phyloP scores from a whole-genome alignment of 495 filamentous ascomycete genomes.

The Pyrenula massariospora region DNA sequence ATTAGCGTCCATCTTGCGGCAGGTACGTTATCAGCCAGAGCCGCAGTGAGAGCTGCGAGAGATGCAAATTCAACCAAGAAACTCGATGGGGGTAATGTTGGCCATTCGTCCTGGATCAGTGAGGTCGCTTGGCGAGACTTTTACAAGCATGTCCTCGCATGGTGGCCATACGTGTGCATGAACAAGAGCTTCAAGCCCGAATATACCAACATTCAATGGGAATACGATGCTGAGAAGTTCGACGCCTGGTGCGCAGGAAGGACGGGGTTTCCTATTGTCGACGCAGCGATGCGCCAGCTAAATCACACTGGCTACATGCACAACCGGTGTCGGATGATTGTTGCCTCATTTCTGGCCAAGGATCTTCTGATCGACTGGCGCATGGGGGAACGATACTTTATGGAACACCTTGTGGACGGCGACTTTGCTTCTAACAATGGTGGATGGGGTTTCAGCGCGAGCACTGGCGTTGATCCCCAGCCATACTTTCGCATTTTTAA shows the following conservation, averaged over 20 bases:
- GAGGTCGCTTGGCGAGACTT: constrained; percentile 91
- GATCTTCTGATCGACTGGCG: constrained; percentile 86
- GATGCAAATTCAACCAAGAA: constrained; percentile 55
- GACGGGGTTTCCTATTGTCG: constrained; percentile 80
- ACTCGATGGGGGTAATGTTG: constrained; percentile 55
- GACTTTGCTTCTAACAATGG: constrained; percentile 91
- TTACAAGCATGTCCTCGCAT: constrained; percentile 74
- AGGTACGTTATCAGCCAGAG: constrained; percentile 69
- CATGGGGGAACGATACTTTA: constrained; percentile 79
- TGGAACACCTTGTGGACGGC: constrained; percentile 79
- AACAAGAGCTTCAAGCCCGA: constrained; percentile 87
- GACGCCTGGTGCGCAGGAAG: constrained; percentile 61
- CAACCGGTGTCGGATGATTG: constrained; percentile 82
- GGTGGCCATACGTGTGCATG: constrained; percentile 92
- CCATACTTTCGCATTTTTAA: constrained; percentile 92
- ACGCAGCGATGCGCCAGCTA: constrained; percentile 86
- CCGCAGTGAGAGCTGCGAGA: constrained; percentile 54
- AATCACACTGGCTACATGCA: constrained; percentile 68
- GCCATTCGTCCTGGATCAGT: constrained; percentile 68
- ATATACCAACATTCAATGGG: constrained; percentile 74
- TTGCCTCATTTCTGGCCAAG: constrained; percentile 78
- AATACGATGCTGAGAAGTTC: constrained; percentile 58
- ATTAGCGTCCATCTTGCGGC: constrained; percentile 72
- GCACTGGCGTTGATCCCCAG: constrained; percentile 80
- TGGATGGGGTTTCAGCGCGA: constrained; percentile 78